Evolutionary conservation across 2,329 filamentous ascomycete genomes (phyloP), one percentile per base, ranked within the genome.

Genomic region (Metarhizium humberi): DNA sequence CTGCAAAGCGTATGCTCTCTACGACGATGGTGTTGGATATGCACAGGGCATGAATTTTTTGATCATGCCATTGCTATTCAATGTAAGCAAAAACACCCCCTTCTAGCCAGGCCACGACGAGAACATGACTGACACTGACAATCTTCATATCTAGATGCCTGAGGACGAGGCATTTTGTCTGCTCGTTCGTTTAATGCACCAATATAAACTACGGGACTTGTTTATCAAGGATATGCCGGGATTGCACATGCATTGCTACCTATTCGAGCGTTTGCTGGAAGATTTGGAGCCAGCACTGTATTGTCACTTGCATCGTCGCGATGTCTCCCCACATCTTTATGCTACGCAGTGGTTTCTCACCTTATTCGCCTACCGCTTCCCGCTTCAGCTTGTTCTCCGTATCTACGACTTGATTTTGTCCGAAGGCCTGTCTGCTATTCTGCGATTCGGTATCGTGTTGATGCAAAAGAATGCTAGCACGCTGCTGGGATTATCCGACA

Each of bases 41-140:
- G 92, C 95, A 0, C 94, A 99, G 71, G 94, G 94, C 67, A 96
- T 99, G 88, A 99, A 97, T 68, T 99, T 99, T 66, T 83, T 99
- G 57, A 88, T 91, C 51, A 97, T 97, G 91, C 94, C 95, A 29
- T 71, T 99, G 18, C 77, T 99, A 1, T 96, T 99, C 74, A 97
- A 96, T 69, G 86, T 88, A 73, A 77, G 85, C 14, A 40, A 40
- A 11, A 43, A 10, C 3, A 25, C 30, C 25, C 6, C 20, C 14
- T 10, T 6, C 16, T 14, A 29, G 25, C 18, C 4, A 20, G 7
- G 11, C 45, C 25, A 48, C 25, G 16, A 29, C 11, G 16, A 16
- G 13, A 32, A 3, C 29, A 16, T 54, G n/a, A 38, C 51, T 43
- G 14, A 54, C 30, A 10, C n/a, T 25, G 25, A 25, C 25, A 25